Conservation (phyloP, 805 yeast genomes). For the Soucietia sequanensis region DNA sequence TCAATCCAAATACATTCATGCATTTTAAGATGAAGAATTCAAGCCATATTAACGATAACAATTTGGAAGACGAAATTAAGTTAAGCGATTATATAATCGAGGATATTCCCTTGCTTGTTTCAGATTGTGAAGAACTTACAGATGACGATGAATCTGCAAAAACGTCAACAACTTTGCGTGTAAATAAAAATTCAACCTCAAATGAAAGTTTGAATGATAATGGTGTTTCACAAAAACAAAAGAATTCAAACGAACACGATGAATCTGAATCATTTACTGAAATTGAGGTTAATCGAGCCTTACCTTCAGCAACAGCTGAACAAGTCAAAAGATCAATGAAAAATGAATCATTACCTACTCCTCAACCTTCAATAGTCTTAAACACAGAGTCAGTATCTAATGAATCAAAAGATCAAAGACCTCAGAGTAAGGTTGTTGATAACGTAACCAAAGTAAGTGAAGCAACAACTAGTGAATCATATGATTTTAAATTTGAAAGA, state of each 20-base stretch:
- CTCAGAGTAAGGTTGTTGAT: not conserved
- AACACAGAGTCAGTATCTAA: not conserved
- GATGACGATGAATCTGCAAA: conserved; percentile 20
- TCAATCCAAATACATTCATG: conserved; percentile 3
- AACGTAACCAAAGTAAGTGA: conserved; percentile 2
- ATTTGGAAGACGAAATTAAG: conserved; percentile 9
- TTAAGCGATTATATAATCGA: conserved; percentile 16
- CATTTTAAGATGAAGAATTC: not conserved
- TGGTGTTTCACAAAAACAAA: too few relatives aligned
- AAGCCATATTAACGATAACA: not conserved
- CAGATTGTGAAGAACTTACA: conserved; percentile 29
- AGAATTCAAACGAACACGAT: too few relatives aligned
- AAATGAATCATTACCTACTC: not conserved
- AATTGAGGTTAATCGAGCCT: too few relatives aligned
- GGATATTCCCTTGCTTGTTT: conserved; percentile 32
- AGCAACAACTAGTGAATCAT: conserved; percentile 15
- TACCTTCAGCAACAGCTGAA: conserved; percentile 17
- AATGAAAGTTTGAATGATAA: too few relatives aligned
- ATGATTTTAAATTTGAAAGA: conserved; percentile 26
- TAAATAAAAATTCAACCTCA: too few relatives aligned
- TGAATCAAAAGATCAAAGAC: not conserved
- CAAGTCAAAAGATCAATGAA: conserved; percentile 19
- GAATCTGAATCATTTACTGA: too few relatives aligned
- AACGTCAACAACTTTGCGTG: too few relatives aligned
- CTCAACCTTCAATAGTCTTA: not conserved